Evolutionary conservation across 2,329 filamentous ascomycete species (phyloP), one percentile per base, ranked within the genome.

Genomic region (Claviceps purpurea): DNA sequence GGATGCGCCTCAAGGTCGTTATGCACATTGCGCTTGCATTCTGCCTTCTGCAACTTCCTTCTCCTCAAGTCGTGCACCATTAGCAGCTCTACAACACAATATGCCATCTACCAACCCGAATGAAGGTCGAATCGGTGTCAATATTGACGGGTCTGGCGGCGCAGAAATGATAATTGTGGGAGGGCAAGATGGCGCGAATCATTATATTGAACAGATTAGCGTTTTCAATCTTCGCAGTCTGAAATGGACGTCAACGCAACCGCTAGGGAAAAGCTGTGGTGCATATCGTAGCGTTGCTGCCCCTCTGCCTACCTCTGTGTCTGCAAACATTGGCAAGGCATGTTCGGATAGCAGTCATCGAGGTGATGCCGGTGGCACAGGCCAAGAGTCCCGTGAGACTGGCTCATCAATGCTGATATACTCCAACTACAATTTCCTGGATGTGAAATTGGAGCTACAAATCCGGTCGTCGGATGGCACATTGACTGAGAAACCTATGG

Each of bases 171-270:
- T 98, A 5, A 85, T 98, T 14, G 90, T 97, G 7, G 93, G 93
- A 55, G 93, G 93, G 0, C 93, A 98, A 67, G 93, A 98, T 63
- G 93, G 87, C 51, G 85, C 85, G n/a, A 98, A 98, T 66, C 90
- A 95, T 66, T 98, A 98, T 64, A 98, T 98, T 59, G 91, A 98
- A 68, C 89, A 98, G 68, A 94, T 98, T 57, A 97, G 89, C 64
- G 89, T 98, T 2, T 98, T 98, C 74, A 98, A 98, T 62, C 74
- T 98, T 26, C 81, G 93, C 48, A 96, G 89, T 65, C 71, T 97
- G 54, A 95, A 93, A 69, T 98, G 93, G 93, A 95, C 89, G 1
- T 88, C 87, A 18, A 96, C 89, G 1, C 87, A 88, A 57, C 76
- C 84, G 1, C 75, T 97, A 46, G 90, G 89, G 49, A 88, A 91